Conservation (phyloP, 1,284 basidiomycete species). For the Puccinia triticina region DNA sequence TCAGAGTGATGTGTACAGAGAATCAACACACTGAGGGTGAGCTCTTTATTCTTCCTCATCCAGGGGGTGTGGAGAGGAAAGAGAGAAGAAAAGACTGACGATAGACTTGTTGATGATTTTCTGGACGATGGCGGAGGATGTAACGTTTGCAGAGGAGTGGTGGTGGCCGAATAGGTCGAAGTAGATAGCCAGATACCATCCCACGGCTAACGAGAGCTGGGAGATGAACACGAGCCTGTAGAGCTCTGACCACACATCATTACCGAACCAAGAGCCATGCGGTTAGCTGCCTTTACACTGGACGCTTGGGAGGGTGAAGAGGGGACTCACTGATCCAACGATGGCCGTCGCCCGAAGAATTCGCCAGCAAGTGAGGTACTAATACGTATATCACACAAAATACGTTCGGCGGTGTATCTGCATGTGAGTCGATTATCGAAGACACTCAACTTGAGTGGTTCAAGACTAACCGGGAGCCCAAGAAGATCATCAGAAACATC, state of each 20-base stretch:
- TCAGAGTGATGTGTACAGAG: neutral
- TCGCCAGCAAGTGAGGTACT: neutral
- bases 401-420: no score
- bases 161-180: conserved; percentile 6
- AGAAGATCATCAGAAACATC: conserved; percentile 25
- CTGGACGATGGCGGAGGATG: neutral
- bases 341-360: neutral
- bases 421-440: no score
- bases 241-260: neutral
- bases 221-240: neutral
- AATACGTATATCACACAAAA: no score
- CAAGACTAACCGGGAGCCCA: neutral
- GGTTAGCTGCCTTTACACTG: neutral
- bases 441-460: conserved; percentile 6
- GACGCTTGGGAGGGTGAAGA: neutral
- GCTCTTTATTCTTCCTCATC: neutral
- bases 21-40: neutral
- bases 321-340: neutral
- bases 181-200: conserved; percentile 18
- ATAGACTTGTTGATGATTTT: conserved; percentile 15
- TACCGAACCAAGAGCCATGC: neutral
- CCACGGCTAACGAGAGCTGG: neutral
- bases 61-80: neutral
- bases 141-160: neutral
- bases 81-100: neutral